Conservation (phyloP, 2,329 filamentous ascomycete genomes). For the Fusarium sp. region DNA sequence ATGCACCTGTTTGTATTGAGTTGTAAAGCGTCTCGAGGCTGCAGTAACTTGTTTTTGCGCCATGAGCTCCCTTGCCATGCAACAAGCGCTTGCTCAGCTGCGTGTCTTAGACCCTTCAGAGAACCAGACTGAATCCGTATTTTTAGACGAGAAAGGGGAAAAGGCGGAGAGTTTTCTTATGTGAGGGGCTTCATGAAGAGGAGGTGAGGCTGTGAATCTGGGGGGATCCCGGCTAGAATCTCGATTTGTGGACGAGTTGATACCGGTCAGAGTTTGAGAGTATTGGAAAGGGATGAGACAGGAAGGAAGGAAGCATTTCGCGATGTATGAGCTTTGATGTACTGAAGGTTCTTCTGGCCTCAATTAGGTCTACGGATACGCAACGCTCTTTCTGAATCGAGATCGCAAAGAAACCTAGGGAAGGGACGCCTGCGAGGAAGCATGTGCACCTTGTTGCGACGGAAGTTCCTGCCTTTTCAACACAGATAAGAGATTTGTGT, state of each 20-base stretch:
- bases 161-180: slow-evolving; percentile 13
- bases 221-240: slow-evolving; percentile 7
- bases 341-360: not conserved
- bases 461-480: not conserved
- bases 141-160: slow-evolving; percentile 7
- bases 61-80: slow-evolving; percentile 20
- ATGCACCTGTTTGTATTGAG: slow-evolving; percentile 4
- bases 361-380: not conserved
- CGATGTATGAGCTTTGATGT: not conserved
- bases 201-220: slow-evolving; percentile 27
- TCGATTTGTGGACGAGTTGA: slow-evolving; percentile 12
- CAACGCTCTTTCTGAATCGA: not conserved
- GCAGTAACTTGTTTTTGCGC: slow-evolving; percentile 13
- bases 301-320: not conserved
- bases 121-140: slow-evolving; percentile 9
- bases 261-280: slow-evolving; percentile 5
- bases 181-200: slow-evolving; percentile 31
- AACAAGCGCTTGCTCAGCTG: slow-evolving; percentile 16
- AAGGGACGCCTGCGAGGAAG: not conserved
- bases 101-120: slow-evolving; percentile 37
- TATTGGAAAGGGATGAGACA: slow-evolving; percentile 29
- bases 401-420: not conserved
- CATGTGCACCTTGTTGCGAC: not conserved
- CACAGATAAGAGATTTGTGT: not conserved
- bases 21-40: not conserved